Percentiles rank a stretch among this genome's conserved stretches.
These are phyloP conservation scores for Clarireedia hainanense DNA, from an alignment of 2,329 filamentous ascomycete genomes.

Conservation along the genomic window DNA sequence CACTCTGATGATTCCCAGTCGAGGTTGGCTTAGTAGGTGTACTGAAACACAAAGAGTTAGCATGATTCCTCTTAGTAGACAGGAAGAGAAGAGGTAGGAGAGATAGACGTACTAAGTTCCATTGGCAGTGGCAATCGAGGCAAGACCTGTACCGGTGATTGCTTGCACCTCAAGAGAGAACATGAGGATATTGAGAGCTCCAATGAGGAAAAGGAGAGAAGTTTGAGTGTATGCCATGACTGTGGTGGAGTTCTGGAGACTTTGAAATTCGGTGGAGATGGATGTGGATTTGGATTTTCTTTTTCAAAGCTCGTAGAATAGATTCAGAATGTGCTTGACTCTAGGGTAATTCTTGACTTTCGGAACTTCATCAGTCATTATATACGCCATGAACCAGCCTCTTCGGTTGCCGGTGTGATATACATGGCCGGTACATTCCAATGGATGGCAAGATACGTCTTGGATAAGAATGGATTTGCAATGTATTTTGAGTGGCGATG, in stretches of 20 bases:
- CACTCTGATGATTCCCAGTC: background rate
- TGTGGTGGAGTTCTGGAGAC: background rate
- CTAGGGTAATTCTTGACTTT: too few species aligned
- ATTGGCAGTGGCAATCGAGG: background rate
- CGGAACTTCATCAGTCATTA: too few species aligned
- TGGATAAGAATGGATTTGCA: background rate
- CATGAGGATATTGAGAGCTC: background rate
- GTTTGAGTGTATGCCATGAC: background rate
- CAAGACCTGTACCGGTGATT: background rate
- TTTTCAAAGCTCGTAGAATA: too few species aligned
- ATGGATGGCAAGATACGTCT: background rate
- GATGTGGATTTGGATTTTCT: too few species aligned
- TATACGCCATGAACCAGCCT: too few species aligned
- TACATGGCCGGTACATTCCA: background rate
- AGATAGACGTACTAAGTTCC: background rate
- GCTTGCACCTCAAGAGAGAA: background rate
- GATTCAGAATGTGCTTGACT: too few species aligned
- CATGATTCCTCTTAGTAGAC: background rate
- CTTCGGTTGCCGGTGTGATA: too few species aligned
- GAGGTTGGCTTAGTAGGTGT: background rate
- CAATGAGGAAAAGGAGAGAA: background rate
- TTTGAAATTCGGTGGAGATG: background rate
- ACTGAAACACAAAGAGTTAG: background rate
- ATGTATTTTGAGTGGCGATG: background rate
- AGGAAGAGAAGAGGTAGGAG: background rate